Percentiles rank a stretch among this genome's conserved stretches.
phyloP scores from a whole-genome alignment of 176 grass and related monocot species.

The Avena sativa region DNA sequence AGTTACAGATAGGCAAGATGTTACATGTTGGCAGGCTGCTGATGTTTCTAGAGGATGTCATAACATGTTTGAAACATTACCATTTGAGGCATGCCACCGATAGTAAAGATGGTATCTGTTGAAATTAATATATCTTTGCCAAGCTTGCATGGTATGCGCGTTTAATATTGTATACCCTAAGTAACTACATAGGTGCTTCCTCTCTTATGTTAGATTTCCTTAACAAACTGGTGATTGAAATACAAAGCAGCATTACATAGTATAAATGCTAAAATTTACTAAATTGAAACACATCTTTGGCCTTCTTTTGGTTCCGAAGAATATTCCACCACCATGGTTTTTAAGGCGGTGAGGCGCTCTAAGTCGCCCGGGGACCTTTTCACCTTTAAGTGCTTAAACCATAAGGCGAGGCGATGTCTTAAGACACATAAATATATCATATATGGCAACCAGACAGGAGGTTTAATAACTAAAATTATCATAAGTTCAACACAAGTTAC shows the following conservation, averaged over 20 bases:
- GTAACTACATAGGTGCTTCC: neutral
- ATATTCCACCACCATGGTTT: neutral
- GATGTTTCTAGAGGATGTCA: slow-evolving; percentile 1
- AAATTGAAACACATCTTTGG: slow-evolving; percentile 9
- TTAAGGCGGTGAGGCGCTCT: no score
- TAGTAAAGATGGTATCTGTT: neutral
- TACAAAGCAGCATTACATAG: neutral
- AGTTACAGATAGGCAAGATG: neutral
- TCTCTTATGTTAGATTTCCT: slow-evolving; percentile 15
- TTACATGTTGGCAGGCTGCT: slow-evolving; percentile 5
- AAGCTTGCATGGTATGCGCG: neutral
- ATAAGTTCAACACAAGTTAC: no score
- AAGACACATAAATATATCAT: no score
- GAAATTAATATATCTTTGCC: neutral
- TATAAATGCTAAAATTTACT: slow-evolving; percentile 16
- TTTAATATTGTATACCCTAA: slow-evolving; percentile 36
- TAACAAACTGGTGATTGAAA: neutral
- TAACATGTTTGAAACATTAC: neutral
- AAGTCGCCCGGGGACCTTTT: no score
- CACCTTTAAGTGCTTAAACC: no score
- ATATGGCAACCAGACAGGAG: no score
- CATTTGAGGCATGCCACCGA: slow-evolving; percentile 15
- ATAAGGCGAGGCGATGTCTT: no score
- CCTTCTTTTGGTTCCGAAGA: neutral
- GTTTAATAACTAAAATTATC: no score